phyloP scores from a whole-genome alignment of 352 stramenopile genomes.

The Phytophthora quininea region DNA sequence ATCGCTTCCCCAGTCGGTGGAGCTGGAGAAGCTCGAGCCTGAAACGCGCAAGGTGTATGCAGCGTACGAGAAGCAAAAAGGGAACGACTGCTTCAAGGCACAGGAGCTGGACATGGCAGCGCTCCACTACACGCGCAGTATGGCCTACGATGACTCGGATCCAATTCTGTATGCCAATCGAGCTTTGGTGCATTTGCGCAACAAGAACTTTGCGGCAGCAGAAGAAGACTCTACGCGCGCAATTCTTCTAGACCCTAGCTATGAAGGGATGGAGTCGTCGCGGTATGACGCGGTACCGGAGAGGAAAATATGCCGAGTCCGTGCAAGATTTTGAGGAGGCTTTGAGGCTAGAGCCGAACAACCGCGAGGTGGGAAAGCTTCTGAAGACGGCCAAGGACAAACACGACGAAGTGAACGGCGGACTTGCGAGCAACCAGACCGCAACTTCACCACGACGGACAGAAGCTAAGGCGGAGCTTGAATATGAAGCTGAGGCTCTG shows the following conservation, averaged over 20 bases:
- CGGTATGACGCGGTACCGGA: conserved; percentile 87
- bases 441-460: conserved; percentile 9
- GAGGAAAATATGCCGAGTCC: conserved; percentile 87
- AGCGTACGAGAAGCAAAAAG: conserved; percentile 91
- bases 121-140: conserved; percentile 89
- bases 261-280: conserved; percentile 90
- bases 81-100: conserved; percentile 92
- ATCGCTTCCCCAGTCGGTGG: conserved; percentile 63
- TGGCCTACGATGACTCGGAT: conserved; percentile 81
- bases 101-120: conserved; percentile 87
- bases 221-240: conserved; percentile 87
- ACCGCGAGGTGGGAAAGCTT: conserved; percentile 80
- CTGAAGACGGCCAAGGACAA: conserved; percentile 78
- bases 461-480: neutral
- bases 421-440: conserved; percentile 31
- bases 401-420: conserved; percentile 68
- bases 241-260: conserved; percentile 80
- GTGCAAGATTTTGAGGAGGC: conserved; percentile 83
- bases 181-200: conserved; percentile 77
- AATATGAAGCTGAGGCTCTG: neutral
- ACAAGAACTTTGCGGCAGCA: conserved; percentile 85
- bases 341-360: conserved; percentile 65
- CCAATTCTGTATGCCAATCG: conserved; percentile 89
- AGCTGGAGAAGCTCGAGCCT: conserved; percentile 54
- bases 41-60: conserved; percentile 65